phyloP scores from a whole-genome alignment of 768 basidiomycete genomes.

The Cubamyces sp. region DNA sequence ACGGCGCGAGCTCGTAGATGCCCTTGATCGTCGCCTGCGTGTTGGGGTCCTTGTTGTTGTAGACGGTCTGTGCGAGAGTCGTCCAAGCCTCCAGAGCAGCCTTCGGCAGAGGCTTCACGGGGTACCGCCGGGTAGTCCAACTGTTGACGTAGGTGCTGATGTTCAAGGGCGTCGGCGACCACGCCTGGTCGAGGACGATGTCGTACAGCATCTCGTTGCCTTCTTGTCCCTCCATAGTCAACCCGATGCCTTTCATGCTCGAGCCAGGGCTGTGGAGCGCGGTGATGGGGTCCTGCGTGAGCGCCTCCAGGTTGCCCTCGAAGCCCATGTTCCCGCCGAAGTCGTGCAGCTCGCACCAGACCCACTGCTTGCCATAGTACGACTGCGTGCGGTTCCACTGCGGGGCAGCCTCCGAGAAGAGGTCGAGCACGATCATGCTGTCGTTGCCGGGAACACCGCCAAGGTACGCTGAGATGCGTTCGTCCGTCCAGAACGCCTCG shows the following conservation, averaged over 20 bases:
- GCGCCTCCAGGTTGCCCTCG: slow-evolving; percentile 42
- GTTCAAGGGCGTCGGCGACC: slow-evolving; percentile 41
- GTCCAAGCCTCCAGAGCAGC: slow-evolving; percentile 40
- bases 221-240: slow-evolving; percentile 45
- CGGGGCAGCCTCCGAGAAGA: slow-evolving; percentile 44
- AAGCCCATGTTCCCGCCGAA: slow-evolving; percentile 45
- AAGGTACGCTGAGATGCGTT: slow-evolving; percentile 44
- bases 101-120: slow-evolving; percentile 31
- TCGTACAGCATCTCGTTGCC: slow-evolving; percentile 51
- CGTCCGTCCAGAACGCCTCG: slow-evolving; percentile 43
- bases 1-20: slow-evolving; percentile 43
- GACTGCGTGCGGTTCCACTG: slow-evolving; percentile 46
- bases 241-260: slow-evolving; percentile 44
- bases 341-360: slow-evolving; percentile 47
- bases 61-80: slow-evolving; percentile 42
- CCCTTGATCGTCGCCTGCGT: slow-evolving; percentile 42
- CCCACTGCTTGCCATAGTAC: slow-evolving; percentile 46
- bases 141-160: slow-evolving; percentile 37
- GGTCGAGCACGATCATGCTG: slow-evolving; percentile 46
- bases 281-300: slow-evolving; percentile 38
- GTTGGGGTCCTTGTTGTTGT: slow-evolving; percentile 40
- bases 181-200: slow-evolving; percentile 45
- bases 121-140: slow-evolving; percentile 44
- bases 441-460: slow-evolving; percentile 42
- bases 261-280: slow-evolving; percentile 37